These are phyloP conservation scores for Lodderomyces theae DNA, from an alignment of 1,139 yeast species.

Conservation along the genomic window DNA sequence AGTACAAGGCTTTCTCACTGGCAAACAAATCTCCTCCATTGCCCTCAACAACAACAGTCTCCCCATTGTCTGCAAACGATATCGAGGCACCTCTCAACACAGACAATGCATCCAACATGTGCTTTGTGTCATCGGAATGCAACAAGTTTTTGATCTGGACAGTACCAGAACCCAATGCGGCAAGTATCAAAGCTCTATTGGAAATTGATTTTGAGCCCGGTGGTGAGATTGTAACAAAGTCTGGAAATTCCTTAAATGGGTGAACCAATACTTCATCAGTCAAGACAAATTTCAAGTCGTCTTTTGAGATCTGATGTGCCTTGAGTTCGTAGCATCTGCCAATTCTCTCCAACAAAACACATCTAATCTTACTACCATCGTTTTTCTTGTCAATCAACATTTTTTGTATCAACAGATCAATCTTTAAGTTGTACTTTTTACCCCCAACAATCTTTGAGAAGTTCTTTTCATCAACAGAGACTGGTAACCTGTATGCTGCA, in stretches of 20 bases:
- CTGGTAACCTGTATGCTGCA: slow-evolving; percentile 82
- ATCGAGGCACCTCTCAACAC: slow-evolving; percentile 80
- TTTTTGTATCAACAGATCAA: slow-evolving; percentile 68
- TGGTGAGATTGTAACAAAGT: slow-evolving; percentile 59
- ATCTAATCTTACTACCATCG: slow-evolving; percentile 86
- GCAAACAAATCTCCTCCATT: slow-evolving; percentile 75
- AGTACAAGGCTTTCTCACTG: slow-evolving; percentile 63
- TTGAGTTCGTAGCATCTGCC: slow-evolving; percentile 87
- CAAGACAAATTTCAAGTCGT: slow-evolving; percentile 74
- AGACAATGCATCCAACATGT: slow-evolving; percentile 86
- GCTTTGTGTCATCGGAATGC: slow-evolving; percentile 94
- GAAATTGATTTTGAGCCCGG: slow-evolving; percentile 98
- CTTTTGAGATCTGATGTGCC: slow-evolving; percentile 82
- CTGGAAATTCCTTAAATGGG: slow-evolving; percentile 46
- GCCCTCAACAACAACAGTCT: slow-evolving; percentile 80
- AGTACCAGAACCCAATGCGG: slow-evolving; percentile 86
- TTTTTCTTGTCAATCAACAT: slow-evolving; percentile 97
- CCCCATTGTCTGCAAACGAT: slow-evolving; percentile 81
- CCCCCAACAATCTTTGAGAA: slow-evolving; percentile 67
- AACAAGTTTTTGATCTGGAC: slow-evolving; percentile 80
- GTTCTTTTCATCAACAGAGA: slow-evolving; percentile 65
- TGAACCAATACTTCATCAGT: slow-evolving; percentile 79
- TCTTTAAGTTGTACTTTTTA: slow-evolving; percentile 59
- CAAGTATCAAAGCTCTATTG: slow-evolving; percentile 87
- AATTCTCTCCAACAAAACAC: slow-evolving; percentile 77